These are phyloP conservation scores for Lepidopterella palustris DNA, from an alignment of 495 filamentous ascomycete species.

Conservation along the genomic window DNA sequence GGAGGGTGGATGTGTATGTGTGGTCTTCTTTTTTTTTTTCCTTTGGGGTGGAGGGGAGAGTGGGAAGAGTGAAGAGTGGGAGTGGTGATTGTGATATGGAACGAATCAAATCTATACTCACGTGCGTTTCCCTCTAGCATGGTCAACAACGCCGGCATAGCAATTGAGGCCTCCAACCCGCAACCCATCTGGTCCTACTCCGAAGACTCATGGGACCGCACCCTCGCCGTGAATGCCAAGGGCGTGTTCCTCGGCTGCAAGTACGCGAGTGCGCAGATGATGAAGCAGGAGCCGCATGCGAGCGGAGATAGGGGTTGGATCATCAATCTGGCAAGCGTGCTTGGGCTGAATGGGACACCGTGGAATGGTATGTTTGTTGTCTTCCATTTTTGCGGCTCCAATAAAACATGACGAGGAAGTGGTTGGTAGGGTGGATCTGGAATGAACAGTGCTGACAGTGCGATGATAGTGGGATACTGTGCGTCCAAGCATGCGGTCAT, in stretches of 20 bases:
- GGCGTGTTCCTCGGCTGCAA: conserved; percentile 48
- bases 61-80: no score
- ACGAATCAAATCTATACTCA: not conserved
- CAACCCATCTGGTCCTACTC: conserved; percentile 38
- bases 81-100: no score
- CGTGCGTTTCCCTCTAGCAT: no score
- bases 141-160: conserved; percentile 51
- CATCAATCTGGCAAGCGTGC: conserved; percentile 46
- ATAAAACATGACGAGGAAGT: not conserved
- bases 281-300: conserved; percentile 41
- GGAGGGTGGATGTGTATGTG: conserved; percentile 47
- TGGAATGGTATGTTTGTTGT: conserved; percentile 9
- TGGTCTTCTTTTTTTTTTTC: no score
- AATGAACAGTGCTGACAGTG: not conserved
- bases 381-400: not conserved
- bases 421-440: not conserved
- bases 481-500: conserved; percentile 50
- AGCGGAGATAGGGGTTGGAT: conserved; percentile 51
- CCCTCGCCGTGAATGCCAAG: conserved; percentile 42
- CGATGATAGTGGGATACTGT: conserved; percentile 40
- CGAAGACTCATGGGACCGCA: conserved; percentile 41
- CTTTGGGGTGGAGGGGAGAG: no score
- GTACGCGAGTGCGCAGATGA: conserved; percentile 47
- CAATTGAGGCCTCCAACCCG: conserved; percentile 19
- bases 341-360: conserved; percentile 40